Percentiles rank a stretch among this genome's conserved stretches.
Conservation (phyloP, 2,329 filamentous ascomycete genomes). For the Fusarium sp. region DNA sequence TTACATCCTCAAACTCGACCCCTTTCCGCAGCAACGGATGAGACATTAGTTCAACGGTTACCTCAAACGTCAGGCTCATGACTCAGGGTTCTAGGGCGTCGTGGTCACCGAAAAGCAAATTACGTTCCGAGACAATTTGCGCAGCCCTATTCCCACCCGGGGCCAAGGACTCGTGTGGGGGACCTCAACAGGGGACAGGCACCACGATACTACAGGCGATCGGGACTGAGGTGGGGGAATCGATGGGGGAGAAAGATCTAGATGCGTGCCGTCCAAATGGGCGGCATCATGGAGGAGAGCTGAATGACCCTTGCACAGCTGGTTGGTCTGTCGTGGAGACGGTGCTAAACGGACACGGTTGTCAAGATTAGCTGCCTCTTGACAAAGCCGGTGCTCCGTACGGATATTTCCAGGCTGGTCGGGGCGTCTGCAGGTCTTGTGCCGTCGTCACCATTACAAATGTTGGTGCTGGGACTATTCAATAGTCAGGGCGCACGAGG, state of each 20-base stretch:
- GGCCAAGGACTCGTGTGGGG: constrained; percentile 8
- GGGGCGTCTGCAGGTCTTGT: background rate
- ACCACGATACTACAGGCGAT: background rate
- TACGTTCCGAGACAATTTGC: constrained; percentile 30
- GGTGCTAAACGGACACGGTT: background rate
- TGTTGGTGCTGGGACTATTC: background rate
- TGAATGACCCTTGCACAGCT: constrained; percentile 2
- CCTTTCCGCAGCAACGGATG: background rate
- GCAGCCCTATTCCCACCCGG: constrained; percentile 5
- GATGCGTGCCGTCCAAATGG: constrained; percentile 4
- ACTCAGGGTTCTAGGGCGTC: background rate
- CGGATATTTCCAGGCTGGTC: background rate
- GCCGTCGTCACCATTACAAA: constrained; percentile 11
- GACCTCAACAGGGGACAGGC: background rate
- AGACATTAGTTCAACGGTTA: constrained; percentile 1
- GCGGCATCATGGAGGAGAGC: background rate
- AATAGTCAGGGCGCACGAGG: background rate
- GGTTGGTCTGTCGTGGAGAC: background rate
- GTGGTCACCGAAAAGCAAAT: constrained; percentile 23
- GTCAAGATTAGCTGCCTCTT: background rate
- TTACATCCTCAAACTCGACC: background rate
- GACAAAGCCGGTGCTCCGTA: background rate
- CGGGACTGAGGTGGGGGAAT: background rate
- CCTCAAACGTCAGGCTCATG: background rate
- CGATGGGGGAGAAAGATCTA: constrained; percentile 2